Percentiles rank a stretch among this genome's conserved stretches.
phyloP scores from a whole-genome alignment of 768 basidiomycete species.

The Rhizopogon roseolus region DNA sequence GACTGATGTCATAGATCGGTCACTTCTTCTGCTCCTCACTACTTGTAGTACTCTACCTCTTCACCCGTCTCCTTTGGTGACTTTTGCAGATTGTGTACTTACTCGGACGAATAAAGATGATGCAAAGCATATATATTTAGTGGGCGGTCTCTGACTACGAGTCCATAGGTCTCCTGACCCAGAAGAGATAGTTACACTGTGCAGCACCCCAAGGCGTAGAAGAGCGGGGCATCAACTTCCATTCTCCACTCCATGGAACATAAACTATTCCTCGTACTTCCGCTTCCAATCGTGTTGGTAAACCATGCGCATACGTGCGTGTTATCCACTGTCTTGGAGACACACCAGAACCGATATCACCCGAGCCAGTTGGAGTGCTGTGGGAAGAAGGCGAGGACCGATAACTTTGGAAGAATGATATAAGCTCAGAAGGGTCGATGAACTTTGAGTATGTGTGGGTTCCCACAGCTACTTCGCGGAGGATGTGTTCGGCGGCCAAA shows the following conservation, averaged over 20 bases:
- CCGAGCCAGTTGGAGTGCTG: not conserved
- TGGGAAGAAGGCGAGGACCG: conserved; percentile 21
- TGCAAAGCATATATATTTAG: conserved; percentile 10
- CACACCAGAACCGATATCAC: not conserved
- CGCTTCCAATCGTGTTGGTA: conserved; percentile 60
- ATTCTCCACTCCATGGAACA: conserved; percentile 62
- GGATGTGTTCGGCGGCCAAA: conserved; percentile 74
- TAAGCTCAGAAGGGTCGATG: conserved; percentile 81
- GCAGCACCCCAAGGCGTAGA: conserved; percentile 43
- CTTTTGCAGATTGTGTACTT: not conserved
- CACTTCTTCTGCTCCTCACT: not conserved
- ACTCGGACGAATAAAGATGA: not conserved
- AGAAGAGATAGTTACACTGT: conserved; percentile 78
- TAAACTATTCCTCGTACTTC: conserved; percentile 80
- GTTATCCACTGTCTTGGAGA: conserved; percentile 54
- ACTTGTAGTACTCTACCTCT: not conserved
- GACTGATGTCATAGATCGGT: conserved; percentile 56
- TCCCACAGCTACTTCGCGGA: conserved; percentile 75
- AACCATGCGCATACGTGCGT: conserved; percentile 37
- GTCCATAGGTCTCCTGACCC: conserved; percentile 66
- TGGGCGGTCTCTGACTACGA: not conserved
- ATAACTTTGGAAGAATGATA: conserved; percentile 73
- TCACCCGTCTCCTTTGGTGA: not conserved
- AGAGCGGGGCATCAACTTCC: conserved; percentile 62
- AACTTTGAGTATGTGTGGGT: conserved; percentile 94